Evolutionary conservation across 1,139 yeast species (phyloP).

Genomic region (Geotrichum restrictum): DNA sequence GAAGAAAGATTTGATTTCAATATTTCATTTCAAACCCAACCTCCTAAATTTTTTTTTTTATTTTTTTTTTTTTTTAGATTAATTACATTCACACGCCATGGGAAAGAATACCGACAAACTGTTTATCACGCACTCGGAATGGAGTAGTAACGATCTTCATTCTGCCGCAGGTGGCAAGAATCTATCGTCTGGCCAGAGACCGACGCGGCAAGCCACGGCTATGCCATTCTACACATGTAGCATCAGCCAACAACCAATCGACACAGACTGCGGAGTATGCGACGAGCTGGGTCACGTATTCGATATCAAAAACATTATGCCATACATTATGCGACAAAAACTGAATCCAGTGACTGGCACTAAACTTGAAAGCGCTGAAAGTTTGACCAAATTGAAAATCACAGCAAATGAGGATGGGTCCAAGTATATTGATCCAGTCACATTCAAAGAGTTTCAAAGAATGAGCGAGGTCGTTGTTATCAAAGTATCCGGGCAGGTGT

Average conservation of each 20-base stretch:
- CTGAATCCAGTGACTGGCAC: constrained; percentile 38
- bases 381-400: constrained; percentile 34
- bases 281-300: constrained; percentile 37
- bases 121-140: constrained; percentile 40
- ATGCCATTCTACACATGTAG: constrained; percentile 40
- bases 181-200: constrained; percentile 12
- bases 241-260: constrained; percentile 38
- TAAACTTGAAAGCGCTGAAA: constrained; percentile 26
- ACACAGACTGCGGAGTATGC: constrained; percentile 32
- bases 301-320: constrained; percentile 37
- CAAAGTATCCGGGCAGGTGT: constrained; percentile 37
- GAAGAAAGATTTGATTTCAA: too few species aligned
- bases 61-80: too few species aligned
- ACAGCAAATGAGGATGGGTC: constrained; percentile 32
- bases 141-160: constrained; percentile 34
- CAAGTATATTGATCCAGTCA: constrained; percentile 37
- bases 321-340: constrained; percentile 33
- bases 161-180: constrained; percentile 32
- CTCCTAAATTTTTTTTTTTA: neutral
- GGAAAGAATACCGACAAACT: constrained; percentile 42
- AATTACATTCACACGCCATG: constrained; percentile 30
- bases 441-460: constrained; percentile 36
- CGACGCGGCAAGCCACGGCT: constrained; percentile 23
- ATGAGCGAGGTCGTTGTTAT: constrained; percentile 36
- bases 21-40: too few species aligned